Evolutionary conservation across 257 asterid species (phyloP), one percentile per base, ranked within the genome.

Genomic region (Capsicum pubescens): DNA sequence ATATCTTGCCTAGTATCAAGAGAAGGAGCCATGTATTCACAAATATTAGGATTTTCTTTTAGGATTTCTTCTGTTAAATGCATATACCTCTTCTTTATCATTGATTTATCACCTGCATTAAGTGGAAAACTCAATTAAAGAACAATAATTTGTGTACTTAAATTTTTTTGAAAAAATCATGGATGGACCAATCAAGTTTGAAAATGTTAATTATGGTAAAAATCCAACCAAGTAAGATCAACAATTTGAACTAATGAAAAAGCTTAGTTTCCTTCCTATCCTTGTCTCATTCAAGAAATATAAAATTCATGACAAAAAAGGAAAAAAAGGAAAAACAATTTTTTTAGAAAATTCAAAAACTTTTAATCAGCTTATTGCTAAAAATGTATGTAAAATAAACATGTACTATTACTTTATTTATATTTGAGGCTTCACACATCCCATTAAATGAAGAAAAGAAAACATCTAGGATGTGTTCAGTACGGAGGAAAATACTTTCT

Each of bases 1-100:
- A 92, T 90, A 87, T 94, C 97, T 60, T 93, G 97, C 60, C 98
- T 87, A 0, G 90, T 92, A 81, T 93, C 95, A 0, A 94, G 88
- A 0, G 98, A 93, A 19, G 95, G 91, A 16, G 92, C 97, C 93
- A 90, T 89, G 84, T 89, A 92, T 2, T 89, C 95, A 69, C 94
- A 90, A 63, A 94, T 81, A 19, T 85, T 84, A 0, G 95, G 94
- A 21, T 91, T 88, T 80, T 93, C 97, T 50, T 85, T 88, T 68
- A 92, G 21, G 48, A 88, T 86, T 56, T 94, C 97, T 55, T 94
- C 97, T 0, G 94, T 94, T 58, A 94, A 71, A 81, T 90, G 86
- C 95, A 91, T 92, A 86, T 94, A 90, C 0, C 97, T 93, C 58
- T 87, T 91, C 61, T 86, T 92, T 64, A 92, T 92, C 86, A 39